Base-by-base conservation (phyloP, 257 asterid species). In the Solanum chilense region DNA sequence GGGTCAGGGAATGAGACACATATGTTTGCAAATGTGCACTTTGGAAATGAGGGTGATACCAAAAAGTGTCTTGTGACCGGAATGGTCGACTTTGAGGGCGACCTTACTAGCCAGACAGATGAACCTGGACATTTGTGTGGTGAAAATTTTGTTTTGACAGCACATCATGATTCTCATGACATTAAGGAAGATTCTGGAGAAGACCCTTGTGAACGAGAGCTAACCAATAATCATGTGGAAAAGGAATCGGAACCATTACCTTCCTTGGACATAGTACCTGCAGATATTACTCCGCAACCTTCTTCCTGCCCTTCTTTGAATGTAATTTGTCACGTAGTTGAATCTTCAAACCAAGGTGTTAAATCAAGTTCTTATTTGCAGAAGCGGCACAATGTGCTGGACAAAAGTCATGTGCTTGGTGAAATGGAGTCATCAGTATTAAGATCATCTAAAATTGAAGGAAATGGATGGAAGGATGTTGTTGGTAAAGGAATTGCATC, bases 261-360 rank as follows among this genome's bases (percentile, higher is more conserved):
- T 88, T 86, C 95, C 81, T 90, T 89, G 25, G 89, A 89, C 88
- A 90, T 92, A 88, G 86, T 77, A 86, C 86, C 89, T 86, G 89
- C 92, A 58, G 91, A 90, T 85, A 76, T 87, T 33, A 88, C 93
- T 37, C 90, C 86, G 37, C 91, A 90, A 69, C 88, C 88, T 45
- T 64, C 91, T 69, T 87, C 68, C 44, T 88, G 92, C 87, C 86
- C 91, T 80, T 58, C 89, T 90, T 86, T 75, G 85, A 81, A 83
- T 80, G 89, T 91, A 80, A 90, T 89, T 44, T 94, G 89, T 89
- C 92, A 86, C 80, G 85, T 97, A 70, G 98, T 96, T 86, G 99
- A 97, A 89, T 96, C 98, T 56, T 95, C 97, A 86, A 70, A 88
- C 78, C 91, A 90, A 88, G 94, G 98, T 77, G 88, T 97, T 87